Evolutionary conservation across 2,329 filamentous ascomycete species (phyloP).

Genomic region (Daldinia sp.): DNA sequence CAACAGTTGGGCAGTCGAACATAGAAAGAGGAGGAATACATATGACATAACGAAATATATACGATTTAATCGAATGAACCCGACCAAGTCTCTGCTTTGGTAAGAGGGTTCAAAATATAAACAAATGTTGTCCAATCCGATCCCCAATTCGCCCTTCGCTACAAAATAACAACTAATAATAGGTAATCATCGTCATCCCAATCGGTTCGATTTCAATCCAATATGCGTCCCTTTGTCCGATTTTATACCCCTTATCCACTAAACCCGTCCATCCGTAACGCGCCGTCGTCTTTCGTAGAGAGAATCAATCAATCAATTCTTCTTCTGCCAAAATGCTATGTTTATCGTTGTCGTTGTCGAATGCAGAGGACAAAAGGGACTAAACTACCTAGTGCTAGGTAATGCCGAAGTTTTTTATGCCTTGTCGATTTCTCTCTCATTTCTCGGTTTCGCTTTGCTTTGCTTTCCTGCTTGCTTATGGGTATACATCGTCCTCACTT

Average conservation of each 20-base stretch:
- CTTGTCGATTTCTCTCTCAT: neutral
- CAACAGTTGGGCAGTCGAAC: neutral
- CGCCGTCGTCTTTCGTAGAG: neutral
- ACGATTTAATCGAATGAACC: slow-evolving; percentile 7
- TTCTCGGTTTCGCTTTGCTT: neutral
- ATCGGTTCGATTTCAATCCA: neutral
- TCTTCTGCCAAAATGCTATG: neutral
- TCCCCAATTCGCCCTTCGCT: slow-evolving; percentile 7
- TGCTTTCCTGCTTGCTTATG: neutral
- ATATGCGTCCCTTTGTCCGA: slow-evolving; percentile 1
- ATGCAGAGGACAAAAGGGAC: neutral
- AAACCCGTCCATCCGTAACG: neutral
- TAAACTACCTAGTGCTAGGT: neutral
- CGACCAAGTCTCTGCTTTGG: neutral
- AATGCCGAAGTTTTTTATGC: neutral
- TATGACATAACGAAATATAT: slow-evolving; percentile 8
- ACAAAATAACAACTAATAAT: neutral
- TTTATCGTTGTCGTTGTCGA: neutral
- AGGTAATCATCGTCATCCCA: neutral
- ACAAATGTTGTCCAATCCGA: neutral
- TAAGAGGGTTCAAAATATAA: neutral
- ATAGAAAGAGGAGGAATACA: neutral
- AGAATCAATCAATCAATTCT: neutral
- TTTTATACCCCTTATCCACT: slow-evolving; percentile 4
- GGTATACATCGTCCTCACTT: neutral